Evolutionary conservation across 2,329 filamentous ascomycete genomes (phyloP).

Genomic region (Pseudocercospora macadamiae): DNA sequence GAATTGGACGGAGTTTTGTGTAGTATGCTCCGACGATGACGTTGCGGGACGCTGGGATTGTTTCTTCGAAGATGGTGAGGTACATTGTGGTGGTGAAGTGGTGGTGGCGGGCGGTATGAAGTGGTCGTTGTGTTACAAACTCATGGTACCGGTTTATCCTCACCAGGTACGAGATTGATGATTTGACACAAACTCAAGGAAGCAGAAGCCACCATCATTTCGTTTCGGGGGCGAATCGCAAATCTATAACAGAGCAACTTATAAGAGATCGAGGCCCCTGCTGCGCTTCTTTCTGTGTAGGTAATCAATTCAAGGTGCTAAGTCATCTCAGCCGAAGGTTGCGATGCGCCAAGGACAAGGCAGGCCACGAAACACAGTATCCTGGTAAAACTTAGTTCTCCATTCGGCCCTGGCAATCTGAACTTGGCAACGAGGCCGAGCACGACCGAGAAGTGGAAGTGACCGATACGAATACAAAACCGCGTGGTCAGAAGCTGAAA

Average conservation of each 20-base stretch:
- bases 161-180: too few species aligned
- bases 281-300: too few species aligned
- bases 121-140: neutral
- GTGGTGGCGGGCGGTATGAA: neutral
- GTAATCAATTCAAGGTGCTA: too few species aligned
- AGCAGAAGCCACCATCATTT: too few species aligned
- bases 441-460: neutral
- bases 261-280: too few species aligned
- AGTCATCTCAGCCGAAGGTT: too few species aligned
- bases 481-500: neutral
- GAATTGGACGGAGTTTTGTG: neutral
- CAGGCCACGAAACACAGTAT: too few species aligned
- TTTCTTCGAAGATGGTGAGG: conserved; percentile 14
- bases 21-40: neutral
- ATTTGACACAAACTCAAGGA: too few species aligned
- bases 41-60: conserved; percentile 3
- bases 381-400: too few species aligned
- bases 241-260: too few species aligned
- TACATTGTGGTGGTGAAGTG: conserved; percentile 6
- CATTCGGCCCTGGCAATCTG: neutral
- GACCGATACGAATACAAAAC: neutral
- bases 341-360: neutral
- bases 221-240: too few species aligned
- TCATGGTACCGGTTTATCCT: neutral
- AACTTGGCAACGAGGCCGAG: conserved; percentile 1